Evolutionary conservation across 2,329 filamentous ascomycete genomes (phyloP), one percentile per base, ranked within the genome.

Genomic region (Botrytis squamosa): DNA sequence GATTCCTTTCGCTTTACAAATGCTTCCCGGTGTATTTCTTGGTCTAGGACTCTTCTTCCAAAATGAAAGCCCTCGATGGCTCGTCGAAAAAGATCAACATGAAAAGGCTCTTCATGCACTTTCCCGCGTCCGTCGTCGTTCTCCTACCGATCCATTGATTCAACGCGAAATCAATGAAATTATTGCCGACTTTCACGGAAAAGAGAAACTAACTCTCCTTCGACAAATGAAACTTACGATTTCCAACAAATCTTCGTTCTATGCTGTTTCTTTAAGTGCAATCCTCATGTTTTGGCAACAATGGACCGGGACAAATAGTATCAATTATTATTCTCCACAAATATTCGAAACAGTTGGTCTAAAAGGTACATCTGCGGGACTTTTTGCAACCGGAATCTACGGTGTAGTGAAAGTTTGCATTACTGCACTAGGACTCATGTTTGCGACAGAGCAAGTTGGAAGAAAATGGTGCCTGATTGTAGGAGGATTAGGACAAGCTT

Each of bases 301-400:
- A 0, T 92, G 93, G 83, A 79, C 90, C 0, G 90, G 90, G 78
- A 82, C 81, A 20, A 84, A 78, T 38, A 74, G 74, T 36, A 76
- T 79, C 29, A 89, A 91, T 81, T 92, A 92, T 83, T 92, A 92
- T 78, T 88, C 89, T 0, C 91, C 91, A 0, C 86, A 88, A 75
- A 92, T 93, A 77, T 93, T 93, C 83, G 83, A 84, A 70, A 86
- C 88, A 75, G 84, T 93, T 6, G 91, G 91, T 38, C 85, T 85
- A 9, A 85, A 84, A 91, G 85, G 85, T 7, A 89, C 86, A 12
- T 81, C 86, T 46, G 85, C 86, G 52, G 88, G 86, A 14, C 86
- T 93, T 36, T 91, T 93, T 79, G 90, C 91, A 4, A 93, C 91
- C 0, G 91, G 91, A 65, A 87, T 93, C 76, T 93, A 92, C 79